Base-by-base conservation (phyloP, 2,329 filamentous ascomycete genomes). In the Fusarium coicis region DNA sequence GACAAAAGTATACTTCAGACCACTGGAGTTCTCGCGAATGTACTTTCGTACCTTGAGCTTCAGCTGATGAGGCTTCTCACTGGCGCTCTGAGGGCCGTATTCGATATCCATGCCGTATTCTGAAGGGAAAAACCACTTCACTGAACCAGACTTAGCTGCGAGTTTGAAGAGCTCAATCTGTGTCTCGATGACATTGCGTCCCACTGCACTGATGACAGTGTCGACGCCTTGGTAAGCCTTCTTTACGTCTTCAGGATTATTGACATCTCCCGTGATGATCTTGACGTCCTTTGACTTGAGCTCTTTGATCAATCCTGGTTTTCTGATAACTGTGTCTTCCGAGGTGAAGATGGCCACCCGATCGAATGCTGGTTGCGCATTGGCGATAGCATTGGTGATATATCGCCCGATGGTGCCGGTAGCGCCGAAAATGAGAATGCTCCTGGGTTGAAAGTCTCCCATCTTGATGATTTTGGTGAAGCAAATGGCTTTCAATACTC, bases 91-190 rank as follows among this genome's bases (percentile, higher is more conserved):
- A 2, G 88, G 83, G 28, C 85, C 83, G 76, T 92, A 91, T 77
- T 91, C 90, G 52, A 90, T 88, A 76, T 91, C 91, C 4, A 89
- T 92, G 63, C 89, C 89, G 76, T 90, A 93, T 78, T 93, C 91
- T 12, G 89, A 91, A 1, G 91, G 91, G 71, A 92, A 88, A 82
- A 93, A 92, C 84, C 88, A 88, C 70, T 87, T 85, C 37, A 93
- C 87, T 30, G 81, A 85, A 5, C 82, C 79, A 1, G 86, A 85
- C 59, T 84, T 80, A 43, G 89, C 87, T 18, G 91, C 91, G 30
- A 91, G 83, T 47, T 83, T 83, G 57, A 93, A 86, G n/a, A 93
- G 85, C 7, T 86, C 82, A 63, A 91, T 87, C 75, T 93, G 92
- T 14, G 85, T 80, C 28, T 86, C 84, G 21, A 94, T 87, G 1